Evolutionary conservation across 1,284 basidiomycete species (phyloP), one percentile per base, ranked within the genome.

Genomic region (Ceratobasidium sp.): DNA sequence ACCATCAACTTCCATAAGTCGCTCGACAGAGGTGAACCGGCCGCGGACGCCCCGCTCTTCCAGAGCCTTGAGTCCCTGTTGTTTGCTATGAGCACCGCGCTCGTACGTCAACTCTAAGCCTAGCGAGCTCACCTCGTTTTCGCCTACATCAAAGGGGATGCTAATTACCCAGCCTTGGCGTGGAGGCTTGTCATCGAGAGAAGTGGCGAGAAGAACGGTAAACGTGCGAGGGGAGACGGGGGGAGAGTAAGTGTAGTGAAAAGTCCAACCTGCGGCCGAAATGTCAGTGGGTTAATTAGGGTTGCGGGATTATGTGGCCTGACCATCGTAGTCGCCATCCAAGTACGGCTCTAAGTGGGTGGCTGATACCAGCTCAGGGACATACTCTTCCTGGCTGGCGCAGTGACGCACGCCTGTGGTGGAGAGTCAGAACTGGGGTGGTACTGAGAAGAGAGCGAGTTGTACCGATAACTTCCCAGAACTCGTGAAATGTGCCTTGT

Each of bases 171-270:
- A 79, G 17, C 75, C 77, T 76, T 78, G 75, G 33, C 78, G 73
- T 0, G 78, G 77, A 0, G 56, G 69, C 11, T 77, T 77, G 24
- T 89, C 81, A 24, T 92, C 92, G 50, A 75, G 65, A 29, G 89
- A 85, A 7, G 84, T 84, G 19, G 90, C 86, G 80, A 93, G 91
- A 33, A 93, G 82, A 33, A 91, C 90, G 0, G 92, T 93, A 81
- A 93, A 94, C 24, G 92, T 87, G 15, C 93, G 88, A 11, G 91
- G 89, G 2, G 91, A 90, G 19, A 94, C 83, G 0, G 90, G 89
- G 1, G 90, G 87, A 0, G 88, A 84, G 81, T 93, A 91, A 4
- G 86, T 90, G 82, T 94, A 94, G 80, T 89, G 88, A 75, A 91
- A 78, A 0, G 90, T 87, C 92, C 91, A 93, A 74, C 93, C 89